phyloP scores from a whole-genome alignment of 257 asterid species.

The Voacanga thouarsii region DNA sequence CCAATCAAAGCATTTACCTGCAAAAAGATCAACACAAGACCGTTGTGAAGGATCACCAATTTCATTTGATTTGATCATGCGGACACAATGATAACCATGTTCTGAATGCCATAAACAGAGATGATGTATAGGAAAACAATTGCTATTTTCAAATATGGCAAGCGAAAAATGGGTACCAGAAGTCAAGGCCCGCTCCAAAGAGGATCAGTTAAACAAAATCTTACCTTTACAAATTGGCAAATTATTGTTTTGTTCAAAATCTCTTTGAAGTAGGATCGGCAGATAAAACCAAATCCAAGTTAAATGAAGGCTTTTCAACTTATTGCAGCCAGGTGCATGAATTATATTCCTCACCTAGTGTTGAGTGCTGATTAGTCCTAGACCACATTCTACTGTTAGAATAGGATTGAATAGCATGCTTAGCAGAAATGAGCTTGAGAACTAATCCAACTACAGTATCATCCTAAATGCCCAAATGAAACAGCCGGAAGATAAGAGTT shows the following conservation, averaged over 20 bases:
- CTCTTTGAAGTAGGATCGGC: neutral
- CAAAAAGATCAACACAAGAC: conserved; percentile 2
- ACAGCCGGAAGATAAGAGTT: neutral
- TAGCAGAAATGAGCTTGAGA: neutral
- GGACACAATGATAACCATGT: neutral
- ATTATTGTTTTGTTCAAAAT: neutral
- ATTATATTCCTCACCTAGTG: neutral
- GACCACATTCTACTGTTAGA: neutral
- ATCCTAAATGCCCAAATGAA: neutral
- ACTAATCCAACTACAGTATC: neutral
- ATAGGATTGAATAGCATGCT: neutral
- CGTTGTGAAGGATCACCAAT: neutral
- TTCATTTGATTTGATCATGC: neutral
- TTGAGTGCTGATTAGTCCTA: neutral
- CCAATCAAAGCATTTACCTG: conserved; percentile 72
- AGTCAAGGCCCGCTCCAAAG: neutral
- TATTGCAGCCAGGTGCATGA: neutral
- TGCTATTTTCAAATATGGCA: neutral
- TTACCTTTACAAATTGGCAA: neutral
- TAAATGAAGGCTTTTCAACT: neutral
- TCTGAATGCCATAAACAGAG: neutral
- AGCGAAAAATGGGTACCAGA: neutral
- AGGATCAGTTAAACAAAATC: neutral
- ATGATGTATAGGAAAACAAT: neutral
- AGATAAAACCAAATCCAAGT: neutral